Base-by-base conservation (phyloP, 2,329 filamentous ascomycete species). In the Monilinia laxa region DNA sequence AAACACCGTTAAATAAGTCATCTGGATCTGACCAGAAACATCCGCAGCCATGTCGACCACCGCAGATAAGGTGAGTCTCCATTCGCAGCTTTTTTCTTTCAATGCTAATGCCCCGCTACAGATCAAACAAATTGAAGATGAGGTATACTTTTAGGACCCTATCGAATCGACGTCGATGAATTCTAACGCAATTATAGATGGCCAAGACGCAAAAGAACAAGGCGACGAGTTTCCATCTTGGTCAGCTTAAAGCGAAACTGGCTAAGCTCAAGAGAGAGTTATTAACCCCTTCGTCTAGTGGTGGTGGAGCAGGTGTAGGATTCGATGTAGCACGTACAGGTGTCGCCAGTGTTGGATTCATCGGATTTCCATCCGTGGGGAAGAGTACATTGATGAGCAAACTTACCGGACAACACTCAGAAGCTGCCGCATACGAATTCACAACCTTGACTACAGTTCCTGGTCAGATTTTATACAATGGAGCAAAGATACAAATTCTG, bases 321-420 rank as follows among this genome's bases (percentile, higher is more conserved):
- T 99, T 99, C 83, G 95, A 99, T 82, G 95, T 99, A 71, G 95
- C 95, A 69, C 90, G 95, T 79, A 99, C 95, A 62, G 95, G 95
- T 83, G 95, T 98, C 71, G 95, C 95, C 71, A 96, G 92, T 83
- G 88, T 99, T 75, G 94, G 94, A 54, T 98, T 98, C 81, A 97
- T 98, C 77, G 95, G 95, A 42, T 99, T 99, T 76, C 95, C 95
- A 1, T 99, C 95, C 1, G 95, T 99, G 70, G 95, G 95, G 69
- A 99, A 99, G 82, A 97, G 92, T 85, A 99, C 95, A 62, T 84
- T 99, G 75, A 97, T 99, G 93, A 97, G 89, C 77, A 88, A 84
- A 76, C 81, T 99, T 77, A 99, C 95, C 54, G 95, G 95, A 63
- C 94, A 97, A 80, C 94, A 99, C 78, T 98, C 94, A 2, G 95